Conservation (phyloP, 169 alveolate genomes). For the Plasmodium fragile region DNA sequence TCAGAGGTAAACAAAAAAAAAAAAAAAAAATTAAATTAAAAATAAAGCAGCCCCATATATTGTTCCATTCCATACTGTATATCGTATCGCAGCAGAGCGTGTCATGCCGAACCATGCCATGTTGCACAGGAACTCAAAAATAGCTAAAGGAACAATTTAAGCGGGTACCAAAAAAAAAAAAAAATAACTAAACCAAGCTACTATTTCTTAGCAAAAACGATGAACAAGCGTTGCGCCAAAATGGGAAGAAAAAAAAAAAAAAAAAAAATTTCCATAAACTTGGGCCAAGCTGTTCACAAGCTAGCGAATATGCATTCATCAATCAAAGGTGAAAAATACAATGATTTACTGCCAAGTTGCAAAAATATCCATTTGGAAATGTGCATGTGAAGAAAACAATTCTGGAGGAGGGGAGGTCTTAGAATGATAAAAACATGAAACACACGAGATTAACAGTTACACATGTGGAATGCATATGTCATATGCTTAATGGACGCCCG, state of each 20-base stretch:
- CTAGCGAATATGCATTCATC: not conserved
- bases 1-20: constrained; percentile 20
- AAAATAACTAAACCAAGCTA: not conserved
- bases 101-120: not conserved
- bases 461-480: not conserved
- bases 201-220: not conserved
- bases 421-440: not conserved
- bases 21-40: constrained; percentile 26
- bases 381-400: not conserved
- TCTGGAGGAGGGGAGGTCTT: not conserved
- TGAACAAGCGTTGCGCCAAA: not conserved
- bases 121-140: not conserved
- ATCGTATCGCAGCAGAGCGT: not conserved
- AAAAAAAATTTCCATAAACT: not conserved
- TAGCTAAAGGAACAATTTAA: not conserved
- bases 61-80: not conserved
- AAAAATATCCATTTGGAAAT: not conserved
- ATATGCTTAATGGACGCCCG: not conserved
- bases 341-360: not conserved
- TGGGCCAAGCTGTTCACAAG: not conserved
- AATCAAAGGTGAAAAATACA: not conserved
- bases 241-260: not conserved
- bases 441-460: not conserved
- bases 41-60: not conserved
- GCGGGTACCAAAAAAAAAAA: not conserved